phyloP scores from a whole-genome alignment of 2,329 filamentous ascomycete genomes.

The Alternaria brassicicola region DNA sequence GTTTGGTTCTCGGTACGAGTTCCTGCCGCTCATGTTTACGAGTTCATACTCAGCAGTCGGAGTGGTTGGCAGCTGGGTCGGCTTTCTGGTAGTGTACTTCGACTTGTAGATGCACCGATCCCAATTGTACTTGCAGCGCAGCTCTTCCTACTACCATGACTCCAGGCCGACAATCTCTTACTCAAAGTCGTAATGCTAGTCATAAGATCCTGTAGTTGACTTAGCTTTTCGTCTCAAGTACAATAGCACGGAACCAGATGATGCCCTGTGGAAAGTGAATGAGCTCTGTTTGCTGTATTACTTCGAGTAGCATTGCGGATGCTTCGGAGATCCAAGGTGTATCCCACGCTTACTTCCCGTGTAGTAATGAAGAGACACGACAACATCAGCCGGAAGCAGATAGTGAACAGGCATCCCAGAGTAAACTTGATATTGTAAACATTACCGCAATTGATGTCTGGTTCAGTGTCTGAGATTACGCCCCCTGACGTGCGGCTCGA shows the following conservation, averaged over 20 bases:
- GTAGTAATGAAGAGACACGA: background rate
- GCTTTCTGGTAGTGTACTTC: slow-evolving; percentile 93
- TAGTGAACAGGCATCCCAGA: slow-evolving; percentile 3
- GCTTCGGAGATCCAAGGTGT: background rate
- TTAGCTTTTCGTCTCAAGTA: background rate
- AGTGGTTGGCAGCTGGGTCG: slow-evolving; percentile 94
- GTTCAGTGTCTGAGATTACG: slow-evolving; percentile 6
- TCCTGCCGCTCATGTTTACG: slow-evolving; percentile 94
- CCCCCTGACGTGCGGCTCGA: slow-evolving; percentile 14
- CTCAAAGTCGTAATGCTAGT: background rate
- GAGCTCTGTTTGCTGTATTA: background rate
- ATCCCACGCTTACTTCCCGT: background rate
- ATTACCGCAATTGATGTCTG: background rate
- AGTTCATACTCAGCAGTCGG: slow-evolving; percentile 93
- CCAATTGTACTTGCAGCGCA: background rate
- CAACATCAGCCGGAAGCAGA: background rate
- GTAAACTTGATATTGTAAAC: slow-evolving; percentile 17
- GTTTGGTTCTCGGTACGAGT: slow-evolving; percentile 84
- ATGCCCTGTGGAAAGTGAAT: background rate
- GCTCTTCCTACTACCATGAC: background rate
- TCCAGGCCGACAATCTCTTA: background rate
- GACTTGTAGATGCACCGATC: slow-evolving; percentile 29
- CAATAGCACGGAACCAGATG: background rate
- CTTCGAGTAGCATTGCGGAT: background rate
- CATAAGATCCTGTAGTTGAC: background rate